Conservation (phyloP, 345 rosid species). For the Eucalyptus erythrocorys region DNA sequence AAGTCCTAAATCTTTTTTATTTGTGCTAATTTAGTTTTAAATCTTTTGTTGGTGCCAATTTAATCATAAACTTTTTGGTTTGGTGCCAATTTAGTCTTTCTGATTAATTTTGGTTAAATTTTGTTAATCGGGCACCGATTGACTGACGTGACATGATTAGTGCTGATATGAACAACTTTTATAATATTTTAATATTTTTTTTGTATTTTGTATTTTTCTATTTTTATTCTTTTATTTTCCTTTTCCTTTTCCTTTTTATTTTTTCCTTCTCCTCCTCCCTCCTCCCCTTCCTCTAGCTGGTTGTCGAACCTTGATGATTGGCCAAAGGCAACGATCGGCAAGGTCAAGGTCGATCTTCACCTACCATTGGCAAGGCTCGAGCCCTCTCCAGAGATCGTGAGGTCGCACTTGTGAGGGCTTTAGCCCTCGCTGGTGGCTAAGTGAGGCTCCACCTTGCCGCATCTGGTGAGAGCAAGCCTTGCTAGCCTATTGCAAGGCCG, state of each 20-base stretch:
- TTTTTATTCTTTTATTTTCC: too few relatives aligned
- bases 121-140: rapidly evolving
- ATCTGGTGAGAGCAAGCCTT: too few relatives aligned
- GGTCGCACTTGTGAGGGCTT: rapidly evolving
- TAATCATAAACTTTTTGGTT: too few relatives aligned
- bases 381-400: rapidly evolving
- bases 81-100: rapidly evolving
- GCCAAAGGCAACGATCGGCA: rapidly evolving
- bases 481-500: rapidly evolving
- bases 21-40: too few relatives aligned
- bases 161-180: rapidly evolving
- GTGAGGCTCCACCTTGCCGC: rapidly evolving
- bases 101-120: rapidly evolving
- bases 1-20: too few relatives aligned
- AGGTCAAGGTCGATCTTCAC: rapidly evolving
- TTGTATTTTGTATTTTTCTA: rapidly evolving
- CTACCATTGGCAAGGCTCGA: rapidly evolving
- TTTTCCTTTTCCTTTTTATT: too few relatives aligned
- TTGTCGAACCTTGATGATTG: rapidly evolving
- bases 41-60: too few relatives aligned
- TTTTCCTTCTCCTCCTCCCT: too few relatives aligned
- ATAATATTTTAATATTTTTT: too few relatives aligned
- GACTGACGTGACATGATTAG: rapidly evolving
- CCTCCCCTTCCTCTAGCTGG: too few relatives aligned
- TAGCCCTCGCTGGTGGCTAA: rapidly evolving